Evolutionary conservation across 164 flowering plant species (phyloP).

Genomic region (Umbilicus rupestris): DNA sequence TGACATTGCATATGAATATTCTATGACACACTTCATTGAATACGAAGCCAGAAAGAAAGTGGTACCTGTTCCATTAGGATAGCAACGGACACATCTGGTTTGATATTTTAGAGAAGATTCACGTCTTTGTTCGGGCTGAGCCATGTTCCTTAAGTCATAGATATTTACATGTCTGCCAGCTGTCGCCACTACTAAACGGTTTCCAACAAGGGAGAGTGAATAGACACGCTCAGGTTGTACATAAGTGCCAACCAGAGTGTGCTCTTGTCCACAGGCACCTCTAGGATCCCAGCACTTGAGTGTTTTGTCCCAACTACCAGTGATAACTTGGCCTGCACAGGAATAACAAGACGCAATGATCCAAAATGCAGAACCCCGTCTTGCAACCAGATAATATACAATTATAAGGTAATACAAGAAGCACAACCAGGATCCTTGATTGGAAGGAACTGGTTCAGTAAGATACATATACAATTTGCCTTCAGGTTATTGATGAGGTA

Average conservation of each 20-base stretch:
- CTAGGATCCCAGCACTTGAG: constrained; percentile 99
- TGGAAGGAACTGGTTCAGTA: too few species aligned
- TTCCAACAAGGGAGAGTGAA: constrained; percentile 85
- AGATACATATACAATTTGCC: too few species aligned
- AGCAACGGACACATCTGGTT: constrained; percentile 94
- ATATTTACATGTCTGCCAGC: constrained; percentile 98
- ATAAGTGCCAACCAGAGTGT: constrained; percentile 81
- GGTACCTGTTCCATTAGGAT: constrained; percentile 98
- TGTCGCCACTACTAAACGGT: constrained; percentile 94
- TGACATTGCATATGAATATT: too few species aligned
- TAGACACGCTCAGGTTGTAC: constrained; percentile 96
- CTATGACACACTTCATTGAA: background rate
- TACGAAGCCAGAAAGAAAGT: background rate
- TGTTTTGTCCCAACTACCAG: constrained; percentile 99
- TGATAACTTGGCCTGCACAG: constrained; percentile 76
- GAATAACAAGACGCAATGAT: background rate
- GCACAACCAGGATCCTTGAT: too few species aligned
- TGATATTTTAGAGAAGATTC: constrained; percentile 97
- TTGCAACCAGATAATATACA: background rate
- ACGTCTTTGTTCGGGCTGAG: constrained; percentile 95
- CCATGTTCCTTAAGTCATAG: constrained; percentile 94
- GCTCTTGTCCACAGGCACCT: constrained; percentile 94
- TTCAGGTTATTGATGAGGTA: too few species aligned
- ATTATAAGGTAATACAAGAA: background rate
- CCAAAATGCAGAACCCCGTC: background rate